Percentiles rank a stretch among this genome's conserved stretches.
These are phyloP conservation scores for Hypoxylon sp. DNA, from an alignment of 2,329 filamentous ascomycete genomes.

Conservation along the genomic window DNA sequence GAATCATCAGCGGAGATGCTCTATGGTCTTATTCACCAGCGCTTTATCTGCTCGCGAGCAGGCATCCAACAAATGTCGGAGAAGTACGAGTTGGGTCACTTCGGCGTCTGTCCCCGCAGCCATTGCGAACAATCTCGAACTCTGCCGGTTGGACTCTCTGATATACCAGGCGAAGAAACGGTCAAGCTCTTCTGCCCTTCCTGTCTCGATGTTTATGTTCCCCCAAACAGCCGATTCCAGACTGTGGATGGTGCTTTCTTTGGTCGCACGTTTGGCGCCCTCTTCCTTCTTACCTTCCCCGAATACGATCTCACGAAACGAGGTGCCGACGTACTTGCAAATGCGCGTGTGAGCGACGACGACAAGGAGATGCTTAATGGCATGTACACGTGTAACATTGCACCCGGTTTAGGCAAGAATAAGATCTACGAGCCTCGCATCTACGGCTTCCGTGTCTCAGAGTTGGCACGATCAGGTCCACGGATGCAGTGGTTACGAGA, in stretches of 20 bases:
- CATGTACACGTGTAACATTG: conserved; percentile 87
- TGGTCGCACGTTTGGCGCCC: conserved; percentile 93
- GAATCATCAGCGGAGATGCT: conserved; percentile 98
- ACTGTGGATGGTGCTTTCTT: conserved; percentile 98
- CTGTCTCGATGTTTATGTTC: conserved; percentile 96
- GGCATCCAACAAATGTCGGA: conserved; percentile 99
- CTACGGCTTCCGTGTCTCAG: conserved; percentile 95
- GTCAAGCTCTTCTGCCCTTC: conserved; percentile 98
- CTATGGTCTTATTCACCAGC: conserved; percentile 97
- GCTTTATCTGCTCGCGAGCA: conserved; percentile 95
- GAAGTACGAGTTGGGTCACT: conserved; percentile 97
- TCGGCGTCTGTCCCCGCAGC: conserved; percentile 94
- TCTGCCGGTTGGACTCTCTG: conserved; percentile 91
- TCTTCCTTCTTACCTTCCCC: conserved; percentile 98
- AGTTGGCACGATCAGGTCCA: conserved; percentile 89
- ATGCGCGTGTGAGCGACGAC: conserved; percentile 60
- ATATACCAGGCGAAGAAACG: conserved; percentile 95
- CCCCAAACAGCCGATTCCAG: conserved; percentile 96
- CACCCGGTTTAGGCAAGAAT: conserved; percentile 83
- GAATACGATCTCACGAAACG: conserved; percentile 90
- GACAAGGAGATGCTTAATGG: conserved; percentile 79
- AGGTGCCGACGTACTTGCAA: conserved; percentile 71
- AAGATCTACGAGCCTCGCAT: conserved; percentile 96
- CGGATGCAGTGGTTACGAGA: conserved; percentile 97
- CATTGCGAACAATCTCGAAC: conserved; percentile 92